Base-by-base conservation (phyloP, 805 yeast genomes). In the Candida stauntonica region DNA sequence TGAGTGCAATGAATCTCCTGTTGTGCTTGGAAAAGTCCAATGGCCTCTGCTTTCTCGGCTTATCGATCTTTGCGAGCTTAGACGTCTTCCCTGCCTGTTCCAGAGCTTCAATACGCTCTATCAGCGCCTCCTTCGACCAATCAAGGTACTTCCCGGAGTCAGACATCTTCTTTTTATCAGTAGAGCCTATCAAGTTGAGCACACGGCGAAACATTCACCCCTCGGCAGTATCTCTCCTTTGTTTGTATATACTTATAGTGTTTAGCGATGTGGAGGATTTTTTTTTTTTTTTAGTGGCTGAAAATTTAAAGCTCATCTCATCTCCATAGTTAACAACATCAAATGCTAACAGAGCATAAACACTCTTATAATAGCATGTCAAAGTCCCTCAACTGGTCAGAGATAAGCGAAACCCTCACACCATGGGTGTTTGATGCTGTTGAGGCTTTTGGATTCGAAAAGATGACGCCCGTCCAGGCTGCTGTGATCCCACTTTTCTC, bases 401-500 rank as follows among this genome's bases (percentile, higher is more conserved):
- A 72, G 7, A 55, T 82, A 26, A 55, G 70, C 14, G 71, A 66
- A 35, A 60, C 68, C 6, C 57, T 86, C 23, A 75, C 75, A 27
- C 82, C 86, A 7, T 86, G 95, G 94, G 58, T 86, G 42, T 54
- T 51, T 36, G 55, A 79, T 2, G 93, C 95, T 3, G 70, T 89
- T 11, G 61, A 66, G n/a, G 75, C 89, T 1, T 57, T 82, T 44
- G 96, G 95, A 2, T 89, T 74, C 57, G 73, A 75, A 3, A 58
- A 75, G 11, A 87, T 91, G 96, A 93, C 99, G 0, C 96, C 99
- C 0, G 99, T 93, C 0, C 99, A 93, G 58, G 98, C 99, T 0
- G 77, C 97, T 0, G 81, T 94, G 0, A 84, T 93, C 35, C 99
- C 99, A 0, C 64, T 89, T 43, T 75, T 93, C 47, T 62, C 81